Base-by-base conservation (phyloP, 345 rosid genomes). In the Odontarrhena argentea region DNA sequence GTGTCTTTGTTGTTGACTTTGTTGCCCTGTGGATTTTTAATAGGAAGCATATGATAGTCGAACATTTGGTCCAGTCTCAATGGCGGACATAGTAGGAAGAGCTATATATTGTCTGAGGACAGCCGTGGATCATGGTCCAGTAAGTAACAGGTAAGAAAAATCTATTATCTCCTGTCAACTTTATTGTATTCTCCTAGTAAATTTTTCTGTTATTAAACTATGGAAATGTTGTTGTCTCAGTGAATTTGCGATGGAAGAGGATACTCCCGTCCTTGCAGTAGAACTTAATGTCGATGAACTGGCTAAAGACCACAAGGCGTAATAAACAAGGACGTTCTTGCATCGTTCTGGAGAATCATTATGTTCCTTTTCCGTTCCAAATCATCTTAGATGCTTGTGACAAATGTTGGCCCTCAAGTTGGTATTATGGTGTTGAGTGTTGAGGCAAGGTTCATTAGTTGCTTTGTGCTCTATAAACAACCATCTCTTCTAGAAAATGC, bases 21-120 rank as follows among this genome's bases (percentile, higher is more conserved):
- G 5, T 12, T 3, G 5, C 11, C 18, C 11, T 22, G 5, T 54
- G 41, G 55, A 59, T 54, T 14, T 18, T 52, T 60, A 61, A 56
- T 79, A 91, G 97, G 96, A 95, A 74, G 96, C 96, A 45, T 77
- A 81, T 40, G 99, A 95, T 72, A 95, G 99, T 70, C 80, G 99
- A 77, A 68, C 59, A 42, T 95, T 86, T 75, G 99, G 99, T 70
- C 97, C 99, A 7, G 76, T 95, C 68, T 74, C 91, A 35, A 80
- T 84, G 86, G 56, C 85, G 0, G 72, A 78, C 77, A 86, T 95
- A 51, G 84, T 87, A 59, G 99, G 99, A 26, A 79, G 99, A 68
- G 97, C 80, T 42, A 77, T 95, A 65, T 95, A 95, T 72, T 84
- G 94, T 76, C 83, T 91, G 54, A 80, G 85, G 51, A 85, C 89